Evolutionary conservation across 139 green algal species (phyloP), one percentile per base, ranked within the genome.

Genomic region (Chlamydomonas applanata): DNA sequence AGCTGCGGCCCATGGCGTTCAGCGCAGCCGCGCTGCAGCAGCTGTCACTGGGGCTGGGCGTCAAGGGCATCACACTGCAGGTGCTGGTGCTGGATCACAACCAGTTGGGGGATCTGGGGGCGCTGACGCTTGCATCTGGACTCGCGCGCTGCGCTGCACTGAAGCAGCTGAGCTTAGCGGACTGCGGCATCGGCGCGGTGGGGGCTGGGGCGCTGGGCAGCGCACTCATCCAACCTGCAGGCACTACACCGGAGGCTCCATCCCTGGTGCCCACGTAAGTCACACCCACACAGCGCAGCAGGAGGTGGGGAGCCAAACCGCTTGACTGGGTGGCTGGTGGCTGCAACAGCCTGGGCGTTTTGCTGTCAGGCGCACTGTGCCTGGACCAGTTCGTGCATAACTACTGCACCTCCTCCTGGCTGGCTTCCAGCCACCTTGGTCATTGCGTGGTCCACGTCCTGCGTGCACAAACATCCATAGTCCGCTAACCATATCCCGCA

Each of bases 31-130:
- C 69, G 5, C 62, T 86, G 22, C 59, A 71, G 81, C 19, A 66
- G 13, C 63, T 86, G 7, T 79, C 81, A 2, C 63, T 86, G 60
- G 68, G 66, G 1, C 35, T 86, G 25, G 75, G 62, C 0, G 63
- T 70, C 3, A 45, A 64, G 53, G 72, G 72, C 0, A 40, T 69
- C 29, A 32, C 32, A 63, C 20, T 86, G 14, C 65, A 76, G 76
- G 73, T 79, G 66, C 67, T 86, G 29, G 68, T 75, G 1, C 69
- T 86, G 25, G 81, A 86, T 56, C 81, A 86, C 73, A 86, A 86
- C 56, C 65, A 82, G 25, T 57, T 86, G 45, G 81, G 81, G 0
- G 73, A 86, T 32, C 1, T 64, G 33, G 81, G 81, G 27, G 59
- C 57, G 0, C 45, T 54, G 25, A 57, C 71, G 3, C 69, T 86